A percentile compares a stretch with the other conserved stretches of the same genome.
Evolutionary conservation across 1,284 basidiomycete species (phyloP).

Genomic region (Marasmius oreades): DNA sequence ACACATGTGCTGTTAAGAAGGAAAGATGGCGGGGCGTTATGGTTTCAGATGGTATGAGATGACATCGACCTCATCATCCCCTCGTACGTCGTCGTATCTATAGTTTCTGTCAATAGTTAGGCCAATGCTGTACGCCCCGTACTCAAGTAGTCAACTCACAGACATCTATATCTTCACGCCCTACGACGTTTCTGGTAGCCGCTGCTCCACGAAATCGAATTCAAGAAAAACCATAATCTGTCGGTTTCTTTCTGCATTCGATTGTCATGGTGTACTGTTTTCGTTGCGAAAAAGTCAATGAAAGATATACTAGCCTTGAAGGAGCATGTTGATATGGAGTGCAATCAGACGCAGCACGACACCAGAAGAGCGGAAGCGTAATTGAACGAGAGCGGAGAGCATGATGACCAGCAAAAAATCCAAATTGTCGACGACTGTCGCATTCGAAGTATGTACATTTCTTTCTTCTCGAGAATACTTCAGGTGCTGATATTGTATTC

Average conservation of each 20-base stretch:
- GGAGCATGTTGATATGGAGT: constrained; percentile 65
- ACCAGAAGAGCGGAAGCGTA: constrained; percentile 36
- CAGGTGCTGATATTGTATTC: not conserved
- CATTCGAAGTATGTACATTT: not conserved
- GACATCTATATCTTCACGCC: constrained; percentile 88
- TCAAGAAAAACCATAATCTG: constrained; percentile 94
- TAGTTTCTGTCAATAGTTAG: not conserved
- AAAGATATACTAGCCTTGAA: constrained; percentile 81
- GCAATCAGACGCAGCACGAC: constrained; percentile 38
- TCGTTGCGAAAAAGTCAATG: constrained; percentile 55
- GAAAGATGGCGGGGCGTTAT: constrained; percentile 77
- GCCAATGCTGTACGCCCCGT: constrained; percentile 54
- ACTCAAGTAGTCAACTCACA: constrained; percentile 25
- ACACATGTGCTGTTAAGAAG: constrained; percentile 44
- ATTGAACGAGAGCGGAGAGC: constrained; percentile 16
- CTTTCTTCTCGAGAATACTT: not conserved
- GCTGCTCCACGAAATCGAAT: constrained; percentile 71
- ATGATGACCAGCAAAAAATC: not conserved
- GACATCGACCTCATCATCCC: too few relatives aligned
- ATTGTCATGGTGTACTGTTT: constrained; percentile 76
- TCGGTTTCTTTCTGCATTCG: constrained; percentile 85
- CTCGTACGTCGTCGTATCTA: not conserved
- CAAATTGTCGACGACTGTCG: not conserved
- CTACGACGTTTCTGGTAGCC: constrained; percentile 81
- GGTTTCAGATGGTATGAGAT: constrained; percentile 75